Evolutionary conservation across 2,329 filamentous ascomycete species (phyloP).

Genomic region (Pezicula carpinea): DNA sequence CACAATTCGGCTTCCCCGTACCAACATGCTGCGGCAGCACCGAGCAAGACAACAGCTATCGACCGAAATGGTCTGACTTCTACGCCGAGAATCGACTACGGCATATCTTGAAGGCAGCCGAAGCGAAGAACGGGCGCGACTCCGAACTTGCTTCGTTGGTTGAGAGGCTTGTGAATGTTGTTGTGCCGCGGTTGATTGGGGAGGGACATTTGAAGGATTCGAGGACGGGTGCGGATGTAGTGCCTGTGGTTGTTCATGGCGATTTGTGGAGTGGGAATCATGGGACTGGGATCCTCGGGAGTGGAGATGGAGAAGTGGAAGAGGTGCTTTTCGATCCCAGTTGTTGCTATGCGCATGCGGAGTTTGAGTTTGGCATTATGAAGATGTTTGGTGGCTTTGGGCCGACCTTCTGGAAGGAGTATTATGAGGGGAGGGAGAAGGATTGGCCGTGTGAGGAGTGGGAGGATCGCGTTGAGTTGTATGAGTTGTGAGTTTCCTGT

Average conservation of each 20-base stretch:
- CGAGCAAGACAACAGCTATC: constrained; percentile 72
- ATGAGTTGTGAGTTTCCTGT: constrained; percentile 64
- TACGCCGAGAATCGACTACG: constrained; percentile 73
- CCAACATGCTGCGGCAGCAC: constrained; percentile 85
- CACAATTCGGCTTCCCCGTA: constrained; percentile 78
- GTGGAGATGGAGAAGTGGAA: constrained; percentile 44
- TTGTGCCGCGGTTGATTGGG: constrained; percentile 74
- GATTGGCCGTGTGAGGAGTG: constrained; percentile 78
- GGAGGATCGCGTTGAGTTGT: constrained; percentile 75
- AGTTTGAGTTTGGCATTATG: constrained; percentile 94
- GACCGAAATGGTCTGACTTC: constrained; percentile 75
- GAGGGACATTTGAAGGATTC: constrained; percentile 56
- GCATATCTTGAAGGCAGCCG: constrained; percentile 54
- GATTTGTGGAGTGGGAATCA: constrained; percentile 94
- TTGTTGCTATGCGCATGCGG: constrained; percentile 77
- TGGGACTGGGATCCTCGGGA: constrained; percentile 54
- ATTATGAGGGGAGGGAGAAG: constrained; percentile 69
- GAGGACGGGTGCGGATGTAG: constrained; percentile 44
- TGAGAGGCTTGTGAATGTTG: constrained; percentile 54
- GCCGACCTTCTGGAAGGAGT: constrained; percentile 67
- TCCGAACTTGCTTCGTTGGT: constrained; percentile 57
- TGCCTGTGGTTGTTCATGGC: constrained; percentile 81
- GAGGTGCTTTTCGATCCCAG: constrained; percentile 81
- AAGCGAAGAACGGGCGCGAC: constrained; percentile 61
- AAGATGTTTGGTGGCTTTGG: constrained; percentile 92